Percentiles rank a stretch among this genome's conserved stretches.
Conservation (phyloP, 805 yeast species). For the Candida piceae region DNA sequence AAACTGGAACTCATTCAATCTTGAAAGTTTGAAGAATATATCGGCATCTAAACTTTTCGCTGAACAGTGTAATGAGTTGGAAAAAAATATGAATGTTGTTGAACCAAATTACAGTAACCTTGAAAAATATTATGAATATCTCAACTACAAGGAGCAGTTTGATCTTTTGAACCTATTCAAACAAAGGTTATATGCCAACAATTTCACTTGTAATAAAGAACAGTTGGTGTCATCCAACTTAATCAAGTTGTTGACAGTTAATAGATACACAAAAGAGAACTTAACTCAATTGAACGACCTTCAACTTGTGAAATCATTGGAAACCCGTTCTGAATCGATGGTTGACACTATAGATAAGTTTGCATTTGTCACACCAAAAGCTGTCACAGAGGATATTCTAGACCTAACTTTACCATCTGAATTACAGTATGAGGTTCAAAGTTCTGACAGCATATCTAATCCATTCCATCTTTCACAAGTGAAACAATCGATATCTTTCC, state of each 20-base stretch:
- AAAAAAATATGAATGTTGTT: slow-evolving; percentile 30
- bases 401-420: slow-evolving; percentile 44
- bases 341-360: slow-evolving; percentile 59
- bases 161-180: slow-evolving; percentile 48
- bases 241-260: slow-evolving; percentile 35
- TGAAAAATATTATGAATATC: slow-evolving; percentile 54
- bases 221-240: slow-evolving; percentile 68
- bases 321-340: slow-evolving; percentile 36
- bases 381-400: slow-evolving; percentile 68
- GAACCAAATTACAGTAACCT: slow-evolving; percentile 35
- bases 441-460: slow-evolving; percentile 28
- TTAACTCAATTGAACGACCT: slow-evolving; percentile 23
- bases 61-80: slow-evolving; percentile 39
- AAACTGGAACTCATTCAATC: slow-evolving; percentile 39
- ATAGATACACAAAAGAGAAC: slow-evolving; percentile 25
- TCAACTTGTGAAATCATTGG: slow-evolving; percentile 38
- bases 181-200: slow-evolving; percentile 59
- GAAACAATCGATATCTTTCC: slow-evolving; percentile 87
- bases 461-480: slow-evolving; percentile 82
- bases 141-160: slow-evolving; percentile 47
- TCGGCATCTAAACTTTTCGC: slow-evolving; percentile 44
- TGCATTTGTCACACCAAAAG: slow-evolving; percentile 86
- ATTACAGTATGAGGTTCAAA: slow-evolving; percentile 22
- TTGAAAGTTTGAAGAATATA: slow-evolving; percentile 37
- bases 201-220: slow-evolving; percentile 54